Conservation (phyloP, 2,329 filamentous ascomycete species). For the Cladosporium sp. region DNA sequence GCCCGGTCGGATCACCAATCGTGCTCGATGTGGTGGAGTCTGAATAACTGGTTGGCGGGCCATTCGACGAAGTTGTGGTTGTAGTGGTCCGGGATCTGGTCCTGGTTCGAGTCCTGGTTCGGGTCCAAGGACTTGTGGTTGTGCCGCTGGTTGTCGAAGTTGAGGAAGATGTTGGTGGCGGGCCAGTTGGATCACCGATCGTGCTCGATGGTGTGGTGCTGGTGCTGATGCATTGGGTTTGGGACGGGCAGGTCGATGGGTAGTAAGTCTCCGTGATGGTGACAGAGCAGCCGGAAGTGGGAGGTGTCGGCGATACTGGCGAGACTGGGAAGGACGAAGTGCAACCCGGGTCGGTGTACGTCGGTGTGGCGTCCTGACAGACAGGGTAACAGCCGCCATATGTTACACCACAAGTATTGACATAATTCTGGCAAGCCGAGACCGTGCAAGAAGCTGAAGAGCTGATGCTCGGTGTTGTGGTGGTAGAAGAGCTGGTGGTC, state of each 20-base stretch:
- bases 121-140: too few species aligned
- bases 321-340: constrained; percentile 4
- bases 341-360: constrained; percentile 15
- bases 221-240: neutral
- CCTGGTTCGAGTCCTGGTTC: neutral
- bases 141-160: neutral
- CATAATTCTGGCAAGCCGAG: neutral
- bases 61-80: neutral
- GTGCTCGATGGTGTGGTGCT: neutral
- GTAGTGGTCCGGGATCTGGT: neutral
- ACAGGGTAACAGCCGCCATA: constrained; percentile 18
- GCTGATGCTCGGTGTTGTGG: neutral
- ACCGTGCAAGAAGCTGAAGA: neutral
- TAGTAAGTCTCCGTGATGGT: neutral
- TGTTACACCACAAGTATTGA: constrained; percentile 15
- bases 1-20: neutral
- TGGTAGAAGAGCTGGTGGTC: too few species aligned
- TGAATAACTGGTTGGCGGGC: too few species aligned
- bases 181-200: neutral
- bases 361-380: constrained; percentile 12
- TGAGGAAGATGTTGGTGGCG: neutral
- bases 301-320: neutral
- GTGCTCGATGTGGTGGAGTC: neutral
- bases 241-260: neutral
- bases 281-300: neutral